phyloP scores from a whole-genome alignment of 495 filamentous ascomycete genomes.

The Podospora fimiseda region DNA sequence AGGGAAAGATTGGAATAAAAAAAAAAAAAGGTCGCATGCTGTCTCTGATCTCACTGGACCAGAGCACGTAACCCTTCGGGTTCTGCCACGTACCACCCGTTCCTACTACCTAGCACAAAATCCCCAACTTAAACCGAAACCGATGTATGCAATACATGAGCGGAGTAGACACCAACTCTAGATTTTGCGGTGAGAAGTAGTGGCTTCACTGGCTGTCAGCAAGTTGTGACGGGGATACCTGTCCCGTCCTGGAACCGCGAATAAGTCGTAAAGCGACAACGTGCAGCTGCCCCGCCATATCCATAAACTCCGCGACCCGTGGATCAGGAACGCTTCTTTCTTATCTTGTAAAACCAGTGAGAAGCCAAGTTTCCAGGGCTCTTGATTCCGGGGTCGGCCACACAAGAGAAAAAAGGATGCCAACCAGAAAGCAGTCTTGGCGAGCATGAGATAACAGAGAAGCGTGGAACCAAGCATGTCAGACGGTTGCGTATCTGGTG shows the following conservation, averaged over 20 bases:
- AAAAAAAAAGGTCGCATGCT: not conserved
- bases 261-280: not conserved
- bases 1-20: not conserved
- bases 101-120: too few species aligned
- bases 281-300: not conserved
- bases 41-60: not conserved
- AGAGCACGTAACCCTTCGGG: not conserved
- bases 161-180: not conserved
- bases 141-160: not conserved
- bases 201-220: not conserved
- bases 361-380: not conserved
- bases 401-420: not conserved
- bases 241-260: not conserved
- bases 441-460: not conserved
- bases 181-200: not conserved
- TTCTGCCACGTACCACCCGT: conserved; percentile 3
- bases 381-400: not conserved
- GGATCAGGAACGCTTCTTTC: not conserved
- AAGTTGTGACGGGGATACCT: not conserved
- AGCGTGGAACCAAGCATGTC: not conserved
- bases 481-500: not conserved
- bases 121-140: not conserved
- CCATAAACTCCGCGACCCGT: not conserved
- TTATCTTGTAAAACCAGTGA: too few species aligned
- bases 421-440: not conserved